Base-by-base conservation (phyloP, 768 basidiomycete species). In the Holtermannia corniformis region DNA sequence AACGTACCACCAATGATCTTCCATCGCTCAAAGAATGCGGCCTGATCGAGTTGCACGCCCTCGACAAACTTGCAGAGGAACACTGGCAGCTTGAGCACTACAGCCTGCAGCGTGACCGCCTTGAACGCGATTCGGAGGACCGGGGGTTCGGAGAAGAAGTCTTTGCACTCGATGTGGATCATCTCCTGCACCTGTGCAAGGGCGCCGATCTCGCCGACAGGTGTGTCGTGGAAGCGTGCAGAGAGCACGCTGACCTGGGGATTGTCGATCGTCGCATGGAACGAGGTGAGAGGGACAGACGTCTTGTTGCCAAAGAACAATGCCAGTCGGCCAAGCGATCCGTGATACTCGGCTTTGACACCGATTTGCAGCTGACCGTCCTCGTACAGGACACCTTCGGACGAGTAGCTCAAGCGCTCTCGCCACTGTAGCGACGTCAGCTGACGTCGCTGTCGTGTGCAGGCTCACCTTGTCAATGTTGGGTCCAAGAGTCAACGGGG, bases 11-110 rank as follows among this genome's bases (percentile, higher is more conserved):
- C 95, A 48, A 97, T 97, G 61, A 95, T 75, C 72, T 90, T 92
- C 95, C 95, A 99, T 48, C 95, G 78, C 72, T 96, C 92, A 73
- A 97, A 99, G 78, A 97, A 99, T 61, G 95, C 87, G 0, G 80
- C 75, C 56, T 80, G 77, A 11, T 80, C 82, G 27, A 99, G 80
- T 63, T 83, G 85, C 59, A 96, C 92, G 22, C 87, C 86, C 66
- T 95, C 93, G 51, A 97, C 79, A 73, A 99, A 99, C 72, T 93
- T 90, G 40, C 85, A 84, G 51, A 95, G 64, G 42, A 87, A 80
- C 59, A 99, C 81, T 11, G 95, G 95, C 22, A 99, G 77, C 45
- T 83, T 81, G 52, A 97, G 73, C 10, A 84, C 82, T 49, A 92
- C 76, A 4, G 86, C 82, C 68, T 93, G 90, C 61, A 91, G 85